Evolutionary conservation across 371 early-diverging fungal genomes (phyloP).

Genomic region (Fennellomyces sp.): DNA sequence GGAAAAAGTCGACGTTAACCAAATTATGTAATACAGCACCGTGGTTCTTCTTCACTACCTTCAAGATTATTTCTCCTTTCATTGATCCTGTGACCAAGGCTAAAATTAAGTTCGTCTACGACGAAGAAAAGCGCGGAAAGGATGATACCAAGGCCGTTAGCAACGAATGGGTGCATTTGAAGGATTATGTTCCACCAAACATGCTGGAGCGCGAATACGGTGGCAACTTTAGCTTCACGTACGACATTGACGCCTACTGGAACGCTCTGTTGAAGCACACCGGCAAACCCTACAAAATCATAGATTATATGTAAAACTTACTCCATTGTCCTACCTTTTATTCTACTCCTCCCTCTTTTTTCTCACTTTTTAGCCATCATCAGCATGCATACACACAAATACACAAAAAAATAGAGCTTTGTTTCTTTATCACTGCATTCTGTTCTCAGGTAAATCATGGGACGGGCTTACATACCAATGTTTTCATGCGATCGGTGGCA

Average conservation of each 20-base stretch:
- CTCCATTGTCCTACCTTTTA: not conserved
- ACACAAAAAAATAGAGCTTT: too few relatives aligned
- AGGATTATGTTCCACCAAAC: constrained; percentile 52
- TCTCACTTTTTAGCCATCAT: not conserved
- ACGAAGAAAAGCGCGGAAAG: constrained; percentile 22
- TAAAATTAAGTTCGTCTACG: constrained; percentile 83
- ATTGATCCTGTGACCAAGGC: constrained; percentile 89
- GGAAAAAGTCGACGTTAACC: not conserved
- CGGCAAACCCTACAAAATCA: constrained; percentile 44
- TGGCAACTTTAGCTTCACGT: constrained; percentile 59
- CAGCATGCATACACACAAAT: too few relatives aligned
- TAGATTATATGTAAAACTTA: constrained; percentile 29
- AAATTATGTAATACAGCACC: constrained; percentile 59
- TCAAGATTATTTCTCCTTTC: constrained; percentile 82
- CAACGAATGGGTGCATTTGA: constrained; percentile 54
- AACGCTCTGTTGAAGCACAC: constrained; percentile 40
- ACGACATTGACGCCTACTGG: constrained; percentile 67
- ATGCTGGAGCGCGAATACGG: constrained; percentile 67
- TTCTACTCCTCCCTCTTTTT: not conserved
- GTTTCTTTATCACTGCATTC: too few relatives aligned
- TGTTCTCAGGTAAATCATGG: too few relatives aligned
- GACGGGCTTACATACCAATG: too few relatives aligned
- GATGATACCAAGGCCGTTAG: constrained; percentile 16
- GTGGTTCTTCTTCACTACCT: constrained; percentile 86
- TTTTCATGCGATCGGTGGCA: too few relatives aligned